These are phyloP conservation scores for Suillus subalutaceus DNA, from an alignment of 768 basidiomycete genomes.

Conservation along the genomic window DNA sequence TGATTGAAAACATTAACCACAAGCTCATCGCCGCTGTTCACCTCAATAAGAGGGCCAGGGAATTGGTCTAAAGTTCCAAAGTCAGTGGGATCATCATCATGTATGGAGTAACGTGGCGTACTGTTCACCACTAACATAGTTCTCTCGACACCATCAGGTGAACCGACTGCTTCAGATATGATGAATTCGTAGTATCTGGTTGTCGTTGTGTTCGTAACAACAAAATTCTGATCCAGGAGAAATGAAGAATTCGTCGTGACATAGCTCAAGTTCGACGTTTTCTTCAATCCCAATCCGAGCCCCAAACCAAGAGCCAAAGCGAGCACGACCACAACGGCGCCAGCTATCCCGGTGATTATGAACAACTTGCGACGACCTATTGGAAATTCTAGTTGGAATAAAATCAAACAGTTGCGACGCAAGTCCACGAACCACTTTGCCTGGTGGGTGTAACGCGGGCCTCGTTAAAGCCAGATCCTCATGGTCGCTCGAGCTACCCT, in stretches of 20 bases:
- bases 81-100: constrained; percentile 10
- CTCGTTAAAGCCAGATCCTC: background rate
- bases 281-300: constrained; percentile 30
- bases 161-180: constrained; percentile 39
- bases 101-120: constrained; percentile 13
- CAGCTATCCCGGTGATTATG: constrained; percentile 17
- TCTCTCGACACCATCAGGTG: constrained; percentile 45
- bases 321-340: constrained; percentile 18
- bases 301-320: constrained; percentile 33
- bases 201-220: constrained; percentile 32
- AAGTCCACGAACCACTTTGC: constrained; percentile 8
- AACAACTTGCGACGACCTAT: constrained; percentile 26
- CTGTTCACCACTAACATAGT: constrained; percentile 53
- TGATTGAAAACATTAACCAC: constrained; percentile 39
- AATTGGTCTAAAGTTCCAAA: constrained; percentile 30
- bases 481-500: constrained; percentile 14
- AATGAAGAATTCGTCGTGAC: constrained; percentile 32
- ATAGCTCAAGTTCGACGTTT: constrained; percentile 17
- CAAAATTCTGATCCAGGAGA: constrained; percentile 32
- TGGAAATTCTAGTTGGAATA: background rate
- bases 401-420: background rate
- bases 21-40: constrained; percentile 37
- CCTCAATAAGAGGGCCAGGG: constrained; percentile 37
- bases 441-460: background rate
- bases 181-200: constrained; percentile 48